Percentiles rank a stretch among this genome's conserved stretches.
These are phyloP conservation scores for Ceriops zippeliana DNA, from an alignment of 345 rosid genomes.

Conservation along the genomic window DNA sequence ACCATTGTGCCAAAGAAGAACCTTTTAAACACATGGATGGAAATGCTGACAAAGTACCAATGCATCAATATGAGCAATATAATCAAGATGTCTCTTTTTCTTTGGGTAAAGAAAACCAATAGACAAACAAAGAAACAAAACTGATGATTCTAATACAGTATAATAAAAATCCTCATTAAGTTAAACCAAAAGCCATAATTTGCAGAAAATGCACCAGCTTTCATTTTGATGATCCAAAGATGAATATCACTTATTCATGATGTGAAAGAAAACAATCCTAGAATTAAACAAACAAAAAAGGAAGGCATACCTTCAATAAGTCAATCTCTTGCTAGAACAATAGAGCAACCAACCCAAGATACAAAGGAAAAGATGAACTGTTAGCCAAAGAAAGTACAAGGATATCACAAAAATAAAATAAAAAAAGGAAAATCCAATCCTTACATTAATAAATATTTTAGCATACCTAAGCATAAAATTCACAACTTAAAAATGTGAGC, in stretches of 20 bases:
- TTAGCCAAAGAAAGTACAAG: slow-evolving; percentile 32
- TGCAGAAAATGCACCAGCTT: background rate
- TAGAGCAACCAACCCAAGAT: slow-evolving; percentile 27
- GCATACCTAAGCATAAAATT: no score
- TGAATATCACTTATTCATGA: background rate
- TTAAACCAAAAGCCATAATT: background rate
- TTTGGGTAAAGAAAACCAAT: no score
- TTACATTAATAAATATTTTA: no score
- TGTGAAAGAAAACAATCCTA: background rate
- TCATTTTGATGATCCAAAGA: background rate
- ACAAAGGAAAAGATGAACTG: slow-evolving; percentile 32
- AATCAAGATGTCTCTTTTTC: no score
- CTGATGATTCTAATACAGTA: background rate
- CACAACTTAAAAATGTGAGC: no score
- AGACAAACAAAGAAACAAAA: no score
- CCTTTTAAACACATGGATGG: background rate
- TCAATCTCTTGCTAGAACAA: slow-evolving; percentile 95
- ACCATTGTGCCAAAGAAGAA: background rate
- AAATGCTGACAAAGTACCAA: background rate
- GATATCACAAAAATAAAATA: slow-evolving; percentile 1
- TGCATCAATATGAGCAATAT: no score
- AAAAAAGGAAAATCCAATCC: background rate
- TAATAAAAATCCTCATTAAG: background rate
- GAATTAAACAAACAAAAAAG: background rate
- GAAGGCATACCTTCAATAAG: slow-evolving; percentile 68